Percentiles rank a stretch among this genome's conserved stretches.
Conservation (phyloP, 2,329 filamentous ascomycete genomes). For the Epichloe sibirici region DNA sequence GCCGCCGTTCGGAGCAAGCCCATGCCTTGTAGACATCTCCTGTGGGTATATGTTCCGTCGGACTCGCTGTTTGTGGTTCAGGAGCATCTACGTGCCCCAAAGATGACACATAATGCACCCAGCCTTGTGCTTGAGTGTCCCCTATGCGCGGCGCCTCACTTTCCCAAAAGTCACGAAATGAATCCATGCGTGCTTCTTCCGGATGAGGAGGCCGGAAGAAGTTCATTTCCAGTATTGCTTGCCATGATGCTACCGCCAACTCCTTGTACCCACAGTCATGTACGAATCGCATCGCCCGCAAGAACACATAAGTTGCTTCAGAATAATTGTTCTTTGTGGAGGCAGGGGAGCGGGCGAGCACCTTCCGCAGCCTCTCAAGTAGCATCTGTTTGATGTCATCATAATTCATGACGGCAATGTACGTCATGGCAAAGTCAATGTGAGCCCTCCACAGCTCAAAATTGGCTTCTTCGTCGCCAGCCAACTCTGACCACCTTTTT, state of each 20-base stretch:
- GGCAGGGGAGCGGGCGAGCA: constrained; percentile 6
- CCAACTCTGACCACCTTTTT: constrained; percentile 51
- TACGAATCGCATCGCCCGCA: constrained; percentile 63
- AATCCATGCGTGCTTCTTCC: constrained; percentile 16
- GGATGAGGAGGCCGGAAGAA: constrained; percentile 36
- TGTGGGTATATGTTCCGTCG: constrained; percentile 13
- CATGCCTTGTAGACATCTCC: constrained; percentile 38
- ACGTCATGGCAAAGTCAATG: constrained; percentile 60
- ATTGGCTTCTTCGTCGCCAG: constrained; percentile 14
- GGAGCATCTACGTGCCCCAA: constrained; percentile 27
- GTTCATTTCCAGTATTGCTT: constrained; percentile 63
- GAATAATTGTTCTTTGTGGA: constrained; percentile 7
- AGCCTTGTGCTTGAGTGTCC: constrained; percentile 59
- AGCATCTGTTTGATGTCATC: constrained; percentile 51
- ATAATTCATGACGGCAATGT: constrained; percentile 53
- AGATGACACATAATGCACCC: constrained; percentile 41
- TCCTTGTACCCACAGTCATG: constrained; percentile 69
- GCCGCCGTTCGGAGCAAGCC: constrained; percentile 41
- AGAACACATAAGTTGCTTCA: constrained; percentile 52
- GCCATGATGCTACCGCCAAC: constrained; percentile 68
- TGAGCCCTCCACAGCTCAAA: constrained; percentile 62
- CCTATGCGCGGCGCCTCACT: constrained; percentile 69
- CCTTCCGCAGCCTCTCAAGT: constrained; percentile 32
- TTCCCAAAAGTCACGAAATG: constrained; percentile 74
- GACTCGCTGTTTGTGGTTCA: constrained; percentile 17